phyloP scores from a whole-genome alignment of 495 filamentous ascomycete genomes.

The Daldinia grandis region DNA sequence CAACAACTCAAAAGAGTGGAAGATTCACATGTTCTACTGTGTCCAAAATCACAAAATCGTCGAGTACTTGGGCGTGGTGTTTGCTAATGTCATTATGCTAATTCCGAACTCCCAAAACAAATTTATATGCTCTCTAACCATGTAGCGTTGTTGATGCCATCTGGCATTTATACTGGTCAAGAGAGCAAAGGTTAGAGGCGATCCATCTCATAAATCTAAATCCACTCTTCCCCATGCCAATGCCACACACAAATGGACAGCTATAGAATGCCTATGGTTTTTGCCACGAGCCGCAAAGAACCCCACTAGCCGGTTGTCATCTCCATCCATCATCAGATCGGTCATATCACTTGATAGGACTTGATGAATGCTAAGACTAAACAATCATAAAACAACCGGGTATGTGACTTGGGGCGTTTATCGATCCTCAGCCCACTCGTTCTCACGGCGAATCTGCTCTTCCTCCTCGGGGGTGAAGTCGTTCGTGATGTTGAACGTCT shows the following conservation, averaged over 20 bases:
- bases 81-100: neutral
- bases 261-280: neutral
- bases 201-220: constrained; percentile 1
- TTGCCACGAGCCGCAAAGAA: neutral
- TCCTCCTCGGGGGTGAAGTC: constrained; percentile 86
- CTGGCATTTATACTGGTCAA: neutral
- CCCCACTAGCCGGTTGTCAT: neutral
- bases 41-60: neutral
- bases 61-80: neutral
- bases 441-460: constrained; percentile 83
- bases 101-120: constrained; percentile 5
- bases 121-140: neutral
- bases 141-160: constrained; percentile 3
- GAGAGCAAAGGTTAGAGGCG: neutral
- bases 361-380: neutral
- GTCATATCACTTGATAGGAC: neutral
- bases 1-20: neutral
- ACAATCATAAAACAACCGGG: neutral
- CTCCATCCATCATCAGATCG: neutral
- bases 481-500: constrained; percentile 86
- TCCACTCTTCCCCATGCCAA: constrained; percentile 1
- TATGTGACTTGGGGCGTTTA: constrained; percentile 35
- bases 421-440: constrained; percentile 84
- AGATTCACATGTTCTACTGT: neutral
- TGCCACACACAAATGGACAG: constrained; percentile 1